Percentiles rank a stretch among this genome's conserved stretches.
Conservation (phyloP, 345 rosid species). For the Eucalyptus erythrocorys region DNA sequence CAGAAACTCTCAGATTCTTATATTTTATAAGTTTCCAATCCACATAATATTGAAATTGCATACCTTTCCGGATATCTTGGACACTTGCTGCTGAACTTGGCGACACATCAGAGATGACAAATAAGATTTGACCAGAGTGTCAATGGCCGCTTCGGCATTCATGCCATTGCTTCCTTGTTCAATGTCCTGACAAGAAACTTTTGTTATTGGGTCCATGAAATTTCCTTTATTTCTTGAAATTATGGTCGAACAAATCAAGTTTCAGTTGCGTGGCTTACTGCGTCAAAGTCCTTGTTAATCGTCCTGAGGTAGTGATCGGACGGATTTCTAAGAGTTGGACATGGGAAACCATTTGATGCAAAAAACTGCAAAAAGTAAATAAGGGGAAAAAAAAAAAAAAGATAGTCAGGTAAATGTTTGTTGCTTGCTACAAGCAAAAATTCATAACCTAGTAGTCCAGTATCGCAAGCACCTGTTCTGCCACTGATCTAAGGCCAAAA, state of each 20-base stretch:
- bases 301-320: slow-evolving; percentile 10
- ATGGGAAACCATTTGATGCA: slow-evolving; percentile 21
- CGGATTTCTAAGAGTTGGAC: not conserved
- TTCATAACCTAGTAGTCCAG: not conserved
- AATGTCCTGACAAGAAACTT: slow-evolving; percentile 14
- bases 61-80: slow-evolving; percentile 20
- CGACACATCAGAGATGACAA: slow-evolving; percentile 15
- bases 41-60: not conserved
- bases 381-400: not conserved
- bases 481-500: slow-evolving; percentile 27
- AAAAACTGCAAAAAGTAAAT: slow-evolving; percentile 21
- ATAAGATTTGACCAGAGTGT: slow-evolving; percentile 21
- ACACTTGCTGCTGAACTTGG: slow-evolving; percentile 10
- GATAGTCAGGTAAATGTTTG: not conserved
- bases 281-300: slow-evolving; percentile 36
- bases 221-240: not conserved
- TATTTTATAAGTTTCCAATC: not conserved
- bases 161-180: slow-evolving; percentile 19
- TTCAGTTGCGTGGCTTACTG: not conserved
- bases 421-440: not conserved
- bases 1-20: not conserved
- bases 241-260: not conserved
- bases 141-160: slow-evolving; percentile 25
- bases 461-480: slow-evolving; percentile 5
- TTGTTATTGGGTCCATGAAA: not conserved